These are phyloP conservation scores for Blepharisma japonicum DNA, from an alignment of 73 alveolate genomes.

Conservation along the genomic window DNA sequence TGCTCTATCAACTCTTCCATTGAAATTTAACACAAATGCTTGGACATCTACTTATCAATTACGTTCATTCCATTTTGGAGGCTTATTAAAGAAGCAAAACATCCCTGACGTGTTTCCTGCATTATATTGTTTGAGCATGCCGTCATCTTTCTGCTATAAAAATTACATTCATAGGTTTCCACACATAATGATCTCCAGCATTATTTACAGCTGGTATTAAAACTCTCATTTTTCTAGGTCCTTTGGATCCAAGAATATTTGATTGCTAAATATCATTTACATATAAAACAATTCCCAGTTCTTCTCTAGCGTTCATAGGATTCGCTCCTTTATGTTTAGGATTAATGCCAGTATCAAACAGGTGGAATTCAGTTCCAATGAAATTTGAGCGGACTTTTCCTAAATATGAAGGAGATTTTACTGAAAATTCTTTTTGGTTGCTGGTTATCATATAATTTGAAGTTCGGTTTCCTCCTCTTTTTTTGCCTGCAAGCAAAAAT, in stretches of 20 bases:
- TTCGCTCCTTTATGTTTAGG: conserved; percentile 71
- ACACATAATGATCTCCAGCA: conserved; percentile 36
- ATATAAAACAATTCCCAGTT: conserved; percentile 73
- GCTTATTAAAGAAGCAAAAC: conserved; percentile 65
- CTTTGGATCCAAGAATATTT: conserved; percentile 80
- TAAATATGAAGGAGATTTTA: conserved; percentile 54
- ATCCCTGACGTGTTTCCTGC: conserved; percentile 51
- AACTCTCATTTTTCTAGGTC: conserved; percentile 88
- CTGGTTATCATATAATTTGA: conserved; percentile 73
- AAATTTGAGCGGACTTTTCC: conserved; percentile 87
- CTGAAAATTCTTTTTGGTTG: conserved; percentile 62
- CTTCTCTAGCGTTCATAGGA: conserved; percentile 51
- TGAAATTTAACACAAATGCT: conserved; percentile 84
- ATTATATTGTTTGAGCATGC: conserved; percentile 52
- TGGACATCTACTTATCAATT: conserved; percentile 47
- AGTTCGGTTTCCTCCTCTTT: conserved; percentile 69
- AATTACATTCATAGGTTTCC: conserved; percentile 51
- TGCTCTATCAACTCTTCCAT: conserved; percentile 88
- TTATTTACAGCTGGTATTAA: conserved; percentile 63
- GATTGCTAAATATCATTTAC: conserved; percentile 43
- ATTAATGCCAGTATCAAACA: conserved; percentile 75
- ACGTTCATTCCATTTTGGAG: conserved; percentile 86
- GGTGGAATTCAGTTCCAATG: conserved; percentile 84
- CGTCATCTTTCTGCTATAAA: conserved; percentile 37
- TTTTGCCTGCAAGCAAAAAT: conserved; percentile 80